These are phyloP conservation scores for Aspergillus spinulosporus DNA, from an alignment of 2,329 filamentous ascomycete species.

Conservation along the genomic window DNA sequence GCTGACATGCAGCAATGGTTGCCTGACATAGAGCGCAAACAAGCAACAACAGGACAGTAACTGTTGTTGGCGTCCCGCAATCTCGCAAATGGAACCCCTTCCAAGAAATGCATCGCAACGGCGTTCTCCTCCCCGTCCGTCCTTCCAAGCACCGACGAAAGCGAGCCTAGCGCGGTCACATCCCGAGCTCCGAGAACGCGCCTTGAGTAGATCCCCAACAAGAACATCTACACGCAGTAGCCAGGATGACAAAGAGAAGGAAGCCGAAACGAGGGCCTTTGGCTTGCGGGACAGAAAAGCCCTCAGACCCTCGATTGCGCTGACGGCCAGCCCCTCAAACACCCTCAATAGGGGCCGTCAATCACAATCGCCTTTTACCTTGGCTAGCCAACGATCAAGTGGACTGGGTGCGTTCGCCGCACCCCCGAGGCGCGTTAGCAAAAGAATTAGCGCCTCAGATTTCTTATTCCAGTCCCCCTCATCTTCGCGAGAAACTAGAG, in stretches of 20 bases:
- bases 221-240: constrained; percentile 30
- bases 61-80: constrained; percentile 45
- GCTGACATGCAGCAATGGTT: constrained; percentile 6
- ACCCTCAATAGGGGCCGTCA: constrained; percentile 17
- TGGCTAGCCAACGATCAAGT: constrained; percentile 31
- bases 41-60: constrained; percentile 54
- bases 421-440: constrained; percentile 38
- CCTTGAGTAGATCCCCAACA: constrained; percentile 42
- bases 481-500: constrained; percentile 13
- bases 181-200: constrained; percentile 56
- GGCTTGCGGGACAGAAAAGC: constrained; percentile 41
- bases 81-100: constrained; percentile 42
- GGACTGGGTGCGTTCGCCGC: constrained; percentile 39
- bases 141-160: constrained; percentile 67
- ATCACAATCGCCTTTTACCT: constrained; percentile 23
- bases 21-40: constrained; percentile 52
- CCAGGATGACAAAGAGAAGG: constrained; percentile 17
- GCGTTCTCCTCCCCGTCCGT: constrained; percentile 48
- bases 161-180: constrained; percentile 64
- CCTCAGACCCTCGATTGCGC: constrained; percentile 36
- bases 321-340: constrained; percentile 29
- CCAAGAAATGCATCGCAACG: constrained; percentile 23
- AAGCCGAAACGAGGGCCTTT: constrained; percentile 25
- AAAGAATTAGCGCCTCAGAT: constrained; percentile 33
- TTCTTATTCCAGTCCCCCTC: constrained; percentile 32